Conservation (phyloP, 129 eudicot species). For the Lonicera japonica region DNA sequence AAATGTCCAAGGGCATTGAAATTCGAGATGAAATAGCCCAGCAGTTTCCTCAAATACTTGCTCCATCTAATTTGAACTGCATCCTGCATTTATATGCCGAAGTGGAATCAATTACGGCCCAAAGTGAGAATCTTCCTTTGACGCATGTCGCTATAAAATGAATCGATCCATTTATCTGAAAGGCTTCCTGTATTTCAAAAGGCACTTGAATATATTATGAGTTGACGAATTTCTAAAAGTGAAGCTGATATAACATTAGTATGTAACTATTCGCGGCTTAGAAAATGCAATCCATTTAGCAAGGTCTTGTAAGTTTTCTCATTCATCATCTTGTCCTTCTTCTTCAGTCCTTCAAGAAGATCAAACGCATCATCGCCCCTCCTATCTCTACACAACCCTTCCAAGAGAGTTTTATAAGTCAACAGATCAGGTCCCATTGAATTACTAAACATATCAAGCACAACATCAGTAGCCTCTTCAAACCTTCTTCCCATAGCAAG, state of each 20-base stretch:
- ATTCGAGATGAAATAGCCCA: too few relatives aligned
- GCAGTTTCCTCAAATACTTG: too few relatives aligned
- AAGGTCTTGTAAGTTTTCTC: conserved; percentile 64
- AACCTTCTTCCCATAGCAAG: conserved; percentile 78
- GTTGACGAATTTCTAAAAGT: not conserved
- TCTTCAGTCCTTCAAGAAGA: conserved; percentile 58
- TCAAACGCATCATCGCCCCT: conserved; percentile 60
- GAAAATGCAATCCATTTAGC: conserved; percentile 60
- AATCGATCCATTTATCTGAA: too few relatives aligned
- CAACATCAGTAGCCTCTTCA: conserved; percentile 43
- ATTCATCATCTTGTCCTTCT: conserved; percentile 65
- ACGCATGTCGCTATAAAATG: too few relatives aligned
- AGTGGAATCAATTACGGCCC: too few relatives aligned
- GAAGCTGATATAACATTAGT: not conserved
- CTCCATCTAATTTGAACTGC: too few relatives aligned
- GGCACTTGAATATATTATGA: too few relatives aligned
- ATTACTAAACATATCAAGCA: conserved; percentile 61
- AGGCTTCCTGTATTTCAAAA: too few relatives aligned
- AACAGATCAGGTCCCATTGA: conserved; percentile 70
- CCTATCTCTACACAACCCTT: conserved; percentile 82
- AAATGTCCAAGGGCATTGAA: too few relatives aligned
- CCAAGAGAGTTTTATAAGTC: conserved; percentile 76
- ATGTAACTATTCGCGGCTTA: conserved; percentile 24
- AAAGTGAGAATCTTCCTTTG: too few relatives aligned
- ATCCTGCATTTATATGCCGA: too few relatives aligned